phyloP scores from a whole-genome alignment of 1,139 yeast genomes.

The Hanseniaspora uvarum region DNA sequence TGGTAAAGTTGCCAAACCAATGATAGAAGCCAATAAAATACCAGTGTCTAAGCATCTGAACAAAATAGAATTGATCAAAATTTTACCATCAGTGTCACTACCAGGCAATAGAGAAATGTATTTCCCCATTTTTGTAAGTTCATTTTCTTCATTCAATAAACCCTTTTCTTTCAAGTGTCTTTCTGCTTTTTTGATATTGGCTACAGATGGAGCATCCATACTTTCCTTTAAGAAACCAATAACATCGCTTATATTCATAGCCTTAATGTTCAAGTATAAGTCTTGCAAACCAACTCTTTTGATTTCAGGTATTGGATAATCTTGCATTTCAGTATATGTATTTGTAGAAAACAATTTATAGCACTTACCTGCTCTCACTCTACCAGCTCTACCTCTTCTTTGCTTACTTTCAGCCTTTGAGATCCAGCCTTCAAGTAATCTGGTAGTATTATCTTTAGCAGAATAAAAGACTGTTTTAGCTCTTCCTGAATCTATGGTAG shows the following conservation, averaged over 20 bases:
- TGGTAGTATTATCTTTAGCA: slow-evolving; percentile 54
- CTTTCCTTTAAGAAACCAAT: slow-evolving; percentile 61
- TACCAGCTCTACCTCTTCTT: slow-evolving; percentile 97
- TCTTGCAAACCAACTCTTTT: slow-evolving; percentile 74
- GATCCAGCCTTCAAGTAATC: slow-evolving; percentile 72
- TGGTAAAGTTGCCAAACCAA: slow-evolving; percentile 59
- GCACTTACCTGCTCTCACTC: slow-evolving; percentile 74
- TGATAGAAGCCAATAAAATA: slow-evolving; percentile 62
- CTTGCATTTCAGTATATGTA: slow-evolving; percentile 49
- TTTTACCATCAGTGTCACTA: slow-evolving; percentile 78
- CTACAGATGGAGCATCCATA: slow-evolving; percentile 61
- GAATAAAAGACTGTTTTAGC: slow-evolving; percentile 72
- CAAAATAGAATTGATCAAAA: slow-evolving; percentile 65
- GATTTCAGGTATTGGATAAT: slow-evolving; percentile 81
- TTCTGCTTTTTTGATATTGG: slow-evolving; percentile 54
- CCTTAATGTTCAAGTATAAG: slow-evolving; percentile 67
- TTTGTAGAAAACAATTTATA: slow-evolving; percentile 66
- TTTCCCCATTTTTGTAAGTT: slow-evolving; percentile 66
- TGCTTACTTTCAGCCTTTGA: slow-evolving; percentile 87
- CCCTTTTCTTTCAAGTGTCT: slow-evolving; percentile 59
- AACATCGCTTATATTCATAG: slow-evolving; percentile 77
- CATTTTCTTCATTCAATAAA: slow-evolving; percentile 45
- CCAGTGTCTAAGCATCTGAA: slow-evolving; percentile 77
- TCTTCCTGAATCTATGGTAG: slow-evolving; percentile 78
- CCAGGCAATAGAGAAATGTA: slow-evolving; percentile 69